Evolutionary conservation across 805 yeast species (phyloP), one percentile per base, ranked within the genome.

Genomic region (Yarrowia sp.): DNA sequence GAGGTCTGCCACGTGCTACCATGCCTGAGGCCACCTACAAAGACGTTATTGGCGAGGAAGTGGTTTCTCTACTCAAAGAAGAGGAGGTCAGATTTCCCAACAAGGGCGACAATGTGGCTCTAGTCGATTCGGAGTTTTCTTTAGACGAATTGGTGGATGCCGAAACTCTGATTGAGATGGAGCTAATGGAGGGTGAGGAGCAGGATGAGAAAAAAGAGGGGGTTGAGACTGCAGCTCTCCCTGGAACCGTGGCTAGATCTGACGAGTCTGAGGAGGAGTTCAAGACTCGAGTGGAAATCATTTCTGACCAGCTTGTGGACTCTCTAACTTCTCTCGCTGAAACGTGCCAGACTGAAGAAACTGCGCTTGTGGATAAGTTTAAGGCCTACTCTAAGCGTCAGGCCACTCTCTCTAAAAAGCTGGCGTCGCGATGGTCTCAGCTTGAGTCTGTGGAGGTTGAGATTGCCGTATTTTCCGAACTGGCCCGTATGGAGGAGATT

Each of bases 301-400:
- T 73, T 10, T 69, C 68, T 1, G 50, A 58, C n/a, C 68, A 68
- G 13, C 63, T 71, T 6, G 66, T 68, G 9, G 70, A 56, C 12
- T 46, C 33, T 10, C 50, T 64, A 2, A 50, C 39, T 15, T 20
- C 50, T 14, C 33, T 69, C 1, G 75, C 76, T 1, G 70, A 70
- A 44, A 70, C 70, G 9, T 73, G 79, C 7, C 73, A 75, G 47
- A 73, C 71, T 44, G 71, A 75, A 24, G 82, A 79, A 64, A 72
- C 74, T 53, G 76, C 75, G 49, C 70, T 79, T 39, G 56, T 66
- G 3, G 36, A 73, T 5, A 66, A 74, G 47, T 72, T 77, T 14
- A 78, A 74, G n/a, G 82, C 81, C 0, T 80, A 79, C 68, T 39
- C 71, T 24, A 76, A 76, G 58, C 76, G 80, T 24, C 76, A 72